Evolutionary conservation across 352 stramenopile species (phyloP).

Genomic region (Globisporangium abappressorium): DNA sequence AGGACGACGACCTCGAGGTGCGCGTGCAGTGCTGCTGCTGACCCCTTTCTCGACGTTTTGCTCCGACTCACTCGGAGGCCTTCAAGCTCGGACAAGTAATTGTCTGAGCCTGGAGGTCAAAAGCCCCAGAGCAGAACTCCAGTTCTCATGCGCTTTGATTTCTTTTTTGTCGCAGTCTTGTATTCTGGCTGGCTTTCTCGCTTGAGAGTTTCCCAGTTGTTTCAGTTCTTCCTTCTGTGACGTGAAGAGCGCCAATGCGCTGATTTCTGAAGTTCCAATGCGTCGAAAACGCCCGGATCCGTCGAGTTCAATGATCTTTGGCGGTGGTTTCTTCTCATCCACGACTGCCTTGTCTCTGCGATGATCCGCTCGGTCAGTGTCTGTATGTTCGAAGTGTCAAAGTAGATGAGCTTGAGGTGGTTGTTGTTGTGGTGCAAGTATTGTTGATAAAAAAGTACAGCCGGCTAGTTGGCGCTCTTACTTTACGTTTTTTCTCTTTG

Average conservation of each 20-base stretch:
- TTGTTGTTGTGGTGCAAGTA: not conserved
- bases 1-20: not conserved
- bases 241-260: too few species aligned
- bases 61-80: not conserved
- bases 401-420: not conserved
- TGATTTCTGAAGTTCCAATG: not conserved
- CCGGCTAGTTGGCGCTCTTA: not conserved
- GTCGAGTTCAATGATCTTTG: not conserved
- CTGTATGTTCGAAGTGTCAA: not conserved
- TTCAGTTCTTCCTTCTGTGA: too few species aligned
- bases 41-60: not conserved
- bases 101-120: not conserved
- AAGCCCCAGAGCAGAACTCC: not conserved
- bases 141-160: not conserved
- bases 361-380: not conserved
- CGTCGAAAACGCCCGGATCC: not conserved
- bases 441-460: slow-evolving; percentile 4
- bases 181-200: not conserved
- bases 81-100: not conserved
- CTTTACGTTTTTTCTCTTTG: not conserved
- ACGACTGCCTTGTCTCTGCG: not conserved
- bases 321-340: not conserved
- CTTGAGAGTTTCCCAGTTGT: not conserved
- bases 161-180: not conserved
- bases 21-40: not conserved